Evolutionary conservation across 2,329 filamentous ascomycete species (phyloP).

Genomic region (Penicillium janthinellum): DNA sequence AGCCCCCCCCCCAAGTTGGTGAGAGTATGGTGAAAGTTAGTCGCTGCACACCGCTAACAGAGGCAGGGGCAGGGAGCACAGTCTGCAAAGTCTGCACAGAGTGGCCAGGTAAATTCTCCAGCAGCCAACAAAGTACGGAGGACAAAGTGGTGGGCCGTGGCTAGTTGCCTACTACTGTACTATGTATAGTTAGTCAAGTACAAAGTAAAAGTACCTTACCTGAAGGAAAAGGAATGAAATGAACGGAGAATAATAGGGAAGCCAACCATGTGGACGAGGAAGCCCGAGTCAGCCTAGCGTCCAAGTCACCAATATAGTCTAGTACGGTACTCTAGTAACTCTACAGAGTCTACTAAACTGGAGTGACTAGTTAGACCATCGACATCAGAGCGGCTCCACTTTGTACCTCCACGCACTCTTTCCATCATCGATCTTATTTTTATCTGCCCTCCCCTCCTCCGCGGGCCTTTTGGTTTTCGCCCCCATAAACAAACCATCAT

Average conservation of each 20-base stretch:
- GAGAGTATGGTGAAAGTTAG: not conserved
- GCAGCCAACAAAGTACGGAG: not conserved
- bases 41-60: not conserved
- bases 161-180: not conserved
- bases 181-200: not conserved
- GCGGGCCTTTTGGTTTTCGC: not conserved
- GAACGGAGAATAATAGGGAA: not conserved
- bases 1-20: not conserved
- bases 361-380: too few relatives aligned
- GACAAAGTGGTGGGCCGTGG: not conserved
- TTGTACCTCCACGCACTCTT: constrained; percentile 5
- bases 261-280: not conserved
- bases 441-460: constrained; percentile 6
- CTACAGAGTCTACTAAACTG: not conserved
- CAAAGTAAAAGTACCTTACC: too few relatives aligned
- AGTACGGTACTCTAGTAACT: too few relatives aligned
- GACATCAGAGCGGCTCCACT: not conserved
- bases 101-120: too few relatives aligned
- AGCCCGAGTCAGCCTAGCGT: constrained; percentile 1
- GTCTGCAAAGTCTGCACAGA: not conserved
- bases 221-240: not conserved
- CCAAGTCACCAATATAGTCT: too few relatives aligned
- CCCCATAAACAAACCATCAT: constrained; percentile 3
- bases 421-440: constrained; percentile 25
- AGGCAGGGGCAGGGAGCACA: not conserved